Evolutionary conservation across 495 filamentous ascomycete genomes (phyloP), one percentile per base, ranked within the genome.

Genomic region (Talaromyces trachyspermus): DNA sequence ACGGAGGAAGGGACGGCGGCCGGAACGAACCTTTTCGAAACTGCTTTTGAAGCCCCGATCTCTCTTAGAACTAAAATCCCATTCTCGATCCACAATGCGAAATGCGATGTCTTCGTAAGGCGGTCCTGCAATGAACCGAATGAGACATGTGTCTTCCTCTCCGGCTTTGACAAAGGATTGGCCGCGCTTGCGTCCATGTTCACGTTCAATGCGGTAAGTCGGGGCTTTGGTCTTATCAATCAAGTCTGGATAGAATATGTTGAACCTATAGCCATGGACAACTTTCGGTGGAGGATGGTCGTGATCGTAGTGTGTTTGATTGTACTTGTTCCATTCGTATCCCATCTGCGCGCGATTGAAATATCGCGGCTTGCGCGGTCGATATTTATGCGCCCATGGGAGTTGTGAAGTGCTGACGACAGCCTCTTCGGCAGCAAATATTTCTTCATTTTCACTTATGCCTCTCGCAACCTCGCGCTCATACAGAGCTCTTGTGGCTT

Each of bases 321-420:
- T 99, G 73, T 99, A 99, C 61, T 99, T 99, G 63, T 99, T 99
- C 92, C 92, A 99, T 61, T 99, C 92, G 65, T 96, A 99, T 32
- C 92, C 92, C 88, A 95, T 97, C 65, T 95, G 89, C 32, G 96
- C 90, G 17, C 92, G 83, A 60, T 97, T 97, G 76, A 99, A 97
- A 68, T 97, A 97, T 24, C 87, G 78, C 8, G 92, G 94, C 68
- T 97, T 96, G 43, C 92, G 77, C 18, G 94, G 91, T 12, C 89
- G 80, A 58, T 95, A 85, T 63, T 95, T 94, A 60, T 79, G 77
- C 12, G 89, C 86, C 92, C 92, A 99, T 53, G 81, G 78, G 4
- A 88, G 81, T 50, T 80, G 82, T 5, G 70, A 66, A 27, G 75
- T 69, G 10, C 81, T 75, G 38, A 63, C 70, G 20, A 97, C 80